Conservation (phyloP, 2,329 filamentous ascomycete genomes). For the Aaosphaeria arxii region DNA sequence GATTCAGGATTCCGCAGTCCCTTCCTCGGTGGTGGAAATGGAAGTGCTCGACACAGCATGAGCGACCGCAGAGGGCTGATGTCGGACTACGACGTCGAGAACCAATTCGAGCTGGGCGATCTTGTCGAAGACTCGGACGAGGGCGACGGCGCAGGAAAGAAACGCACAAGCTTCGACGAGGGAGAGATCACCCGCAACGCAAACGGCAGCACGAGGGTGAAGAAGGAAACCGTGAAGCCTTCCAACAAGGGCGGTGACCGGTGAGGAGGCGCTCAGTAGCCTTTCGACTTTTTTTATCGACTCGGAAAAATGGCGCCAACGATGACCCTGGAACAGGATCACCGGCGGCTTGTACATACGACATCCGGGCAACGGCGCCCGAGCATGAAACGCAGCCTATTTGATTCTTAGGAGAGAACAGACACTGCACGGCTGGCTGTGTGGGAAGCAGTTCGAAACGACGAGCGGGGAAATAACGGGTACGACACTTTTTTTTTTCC, state of each 20-base stretch:
- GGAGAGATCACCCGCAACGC: constrained; percentile 16
- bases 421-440: not conserved
- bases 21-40: constrained; percentile 50
- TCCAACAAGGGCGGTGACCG: constrained; percentile 11
- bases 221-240: constrained; percentile 26
- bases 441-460: not conserved
- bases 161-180: constrained; percentile 35
- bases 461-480: too few relatives aligned
- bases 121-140: constrained; percentile 66
- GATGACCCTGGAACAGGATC: too few relatives aligned
- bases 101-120: constrained; percentile 70
- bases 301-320: too few relatives aligned
- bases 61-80: constrained; percentile 80
- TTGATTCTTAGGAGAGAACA: too few relatives aligned
- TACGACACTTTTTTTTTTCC: too few relatives aligned
- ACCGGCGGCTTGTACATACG: constrained; percentile 1
- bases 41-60: constrained; percentile 22
- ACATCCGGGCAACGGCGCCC: not conserved
- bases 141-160: constrained; percentile 21
- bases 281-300: too few relatives aligned
- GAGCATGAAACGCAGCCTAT: too few relatives aligned
- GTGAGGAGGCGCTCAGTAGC: not conserved
- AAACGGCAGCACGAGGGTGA: constrained; percentile 23
- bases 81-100: constrained; percentile 82
- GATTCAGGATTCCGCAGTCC: constrained; percentile 55